phyloP scores from a whole-genome alignment of 1,284 basidiomycete species.

The Apiotrichum akiyoshidainum region DNA sequence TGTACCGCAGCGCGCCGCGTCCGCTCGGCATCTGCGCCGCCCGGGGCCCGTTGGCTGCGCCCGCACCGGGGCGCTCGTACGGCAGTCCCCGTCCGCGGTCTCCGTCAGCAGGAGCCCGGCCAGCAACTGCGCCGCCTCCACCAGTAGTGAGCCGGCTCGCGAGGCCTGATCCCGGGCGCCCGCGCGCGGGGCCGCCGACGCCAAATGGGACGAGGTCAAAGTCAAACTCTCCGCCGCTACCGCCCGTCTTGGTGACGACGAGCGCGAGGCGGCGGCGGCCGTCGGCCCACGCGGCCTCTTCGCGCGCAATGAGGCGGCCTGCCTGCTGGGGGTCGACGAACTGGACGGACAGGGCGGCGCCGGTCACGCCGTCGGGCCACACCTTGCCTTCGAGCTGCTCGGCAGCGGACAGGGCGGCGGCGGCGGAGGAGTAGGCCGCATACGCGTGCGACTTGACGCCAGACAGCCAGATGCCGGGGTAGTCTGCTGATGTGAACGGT shows the following conservation, averaged over 20 bases:
- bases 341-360: slow-evolving; percentile 35
- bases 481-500: slow-evolving; percentile 27
- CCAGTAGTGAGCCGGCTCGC: slow-evolving; percentile 9
- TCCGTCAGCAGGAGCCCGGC: too few species aligned
- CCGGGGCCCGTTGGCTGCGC: not conserved
- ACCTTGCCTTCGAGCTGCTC: slow-evolving; percentile 24
- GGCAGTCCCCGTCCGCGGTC: not conserved
- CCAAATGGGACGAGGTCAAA: slow-evolving; percentile 3
- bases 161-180: not conserved
- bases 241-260: slow-evolving; percentile 15
- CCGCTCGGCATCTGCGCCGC: not conserved
- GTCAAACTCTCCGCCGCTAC: not conserved
- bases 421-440: slow-evolving; percentile 28
- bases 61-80: not conserved
- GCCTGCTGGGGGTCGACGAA: slow-evolving; percentile 42
- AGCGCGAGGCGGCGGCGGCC: slow-evolving; percentile 42
- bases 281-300: slow-evolving; percentile 47
- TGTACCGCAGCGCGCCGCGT: slow-evolving; percentile 1
- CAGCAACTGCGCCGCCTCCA: too few species aligned
- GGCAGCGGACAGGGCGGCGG: slow-evolving; percentile 28
- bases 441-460: slow-evolving; percentile 49
- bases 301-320: slow-evolving; percentile 30
- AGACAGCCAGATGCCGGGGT: slow-evolving; percentile 43
- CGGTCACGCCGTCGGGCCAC: slow-evolving; percentile 37
- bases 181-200: not conserved